These are phyloP conservation scores for Myxozyma melibiosi DNA, from an alignment of 805 yeast species.

Conservation along the genomic window DNA sequence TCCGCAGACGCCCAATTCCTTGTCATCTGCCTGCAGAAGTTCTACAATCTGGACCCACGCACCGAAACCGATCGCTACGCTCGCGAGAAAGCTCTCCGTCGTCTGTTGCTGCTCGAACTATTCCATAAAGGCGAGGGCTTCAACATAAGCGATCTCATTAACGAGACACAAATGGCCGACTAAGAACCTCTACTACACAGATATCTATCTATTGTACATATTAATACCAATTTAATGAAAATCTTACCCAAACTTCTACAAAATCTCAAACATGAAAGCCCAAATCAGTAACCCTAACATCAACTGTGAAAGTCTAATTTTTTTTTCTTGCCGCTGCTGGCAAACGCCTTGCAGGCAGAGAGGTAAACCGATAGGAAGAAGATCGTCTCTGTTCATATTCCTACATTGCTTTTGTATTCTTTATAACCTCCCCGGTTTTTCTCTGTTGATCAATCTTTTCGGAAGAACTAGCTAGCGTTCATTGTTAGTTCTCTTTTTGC, in stretches of 20 bases:
- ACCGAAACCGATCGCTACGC: conserved; percentile 56
- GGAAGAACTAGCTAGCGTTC: too few species aligned
- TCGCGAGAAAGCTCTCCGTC: conserved; percentile 52
- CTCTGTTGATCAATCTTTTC: too few species aligned
- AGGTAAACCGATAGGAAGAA: too few species aligned
- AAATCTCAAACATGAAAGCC: not conserved
- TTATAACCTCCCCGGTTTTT: too few species aligned
- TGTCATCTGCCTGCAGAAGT: conserved; percentile 74
- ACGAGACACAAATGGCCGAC: conserved; percentile 74
- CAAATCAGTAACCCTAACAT: not conserved
- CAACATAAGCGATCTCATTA: conserved; percentile 64
- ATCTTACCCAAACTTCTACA: too few species aligned
- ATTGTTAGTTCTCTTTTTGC: not conserved
- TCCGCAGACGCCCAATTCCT: conserved; percentile 77
- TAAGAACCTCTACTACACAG: conserved; percentile 22
- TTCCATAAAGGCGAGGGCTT: conserved; percentile 76
- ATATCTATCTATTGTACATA: conserved; percentile 8
- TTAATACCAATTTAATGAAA: not conserved
- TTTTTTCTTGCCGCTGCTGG: not conserved
- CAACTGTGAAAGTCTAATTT: too few species aligned
- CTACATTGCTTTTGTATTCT: not conserved
- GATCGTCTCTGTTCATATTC: too few species aligned
- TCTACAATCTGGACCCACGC: conserved; percentile 50
- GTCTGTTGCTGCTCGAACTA: conserved; percentile 54
- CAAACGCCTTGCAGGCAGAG: too few species aligned